Base-by-base conservation (phyloP, 2,329 filamentous ascomycete species). In the Alternaria hordeiaustralica region DNA sequence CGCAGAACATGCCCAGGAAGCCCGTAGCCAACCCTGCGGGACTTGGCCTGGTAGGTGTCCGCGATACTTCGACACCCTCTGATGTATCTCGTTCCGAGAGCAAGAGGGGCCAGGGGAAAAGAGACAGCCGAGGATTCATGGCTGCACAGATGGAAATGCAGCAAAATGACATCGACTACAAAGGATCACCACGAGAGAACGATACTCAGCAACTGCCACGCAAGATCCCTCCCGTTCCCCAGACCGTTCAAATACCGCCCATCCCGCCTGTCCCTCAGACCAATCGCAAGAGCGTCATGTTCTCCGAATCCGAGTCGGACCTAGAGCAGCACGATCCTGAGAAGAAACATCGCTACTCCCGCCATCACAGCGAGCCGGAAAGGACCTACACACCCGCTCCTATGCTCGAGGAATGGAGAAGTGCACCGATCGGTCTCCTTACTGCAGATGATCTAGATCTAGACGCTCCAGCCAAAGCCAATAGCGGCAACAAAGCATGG, bases 371-470 rank as follows among this genome's bases (percentile, higher is more conserved):
- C 78, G 77, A 76, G 78, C 54, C 85, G 76, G 77, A 84, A 75
- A 68, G 81, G 75, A 44, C 72, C 11, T 93, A 92, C 74, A 80
- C 87, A 28, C 83, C 87, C 5, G 84, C 88, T 0, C 80, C 83
- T 58, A 89, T 88, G 73, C 82, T 94, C 8, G 87, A 92, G 33
- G 83, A 85, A 55, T 85, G 84, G 84, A 82, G 75, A 61, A 71
- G 72, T 46, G 84, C 80, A 4, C 76, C 76, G 13, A 69, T 78
- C 18, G 82, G 79, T 15, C 74, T 74, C 18, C 75, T 86, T 13
- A 71, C 72, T 6, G 73, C 75, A 0, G 79, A 82, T 10, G 84
- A 86, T 68, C 74, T 85, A 18, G 79, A 82, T 49, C 62, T 83
- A 18, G 81, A 81, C 47, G 69, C 71, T 28, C 73, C 77, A 18